These are phyloP conservation scores for Penicillium fimorum DNA, from an alignment of 495 filamentous ascomycete species.

Conservation along the genomic window DNA sequence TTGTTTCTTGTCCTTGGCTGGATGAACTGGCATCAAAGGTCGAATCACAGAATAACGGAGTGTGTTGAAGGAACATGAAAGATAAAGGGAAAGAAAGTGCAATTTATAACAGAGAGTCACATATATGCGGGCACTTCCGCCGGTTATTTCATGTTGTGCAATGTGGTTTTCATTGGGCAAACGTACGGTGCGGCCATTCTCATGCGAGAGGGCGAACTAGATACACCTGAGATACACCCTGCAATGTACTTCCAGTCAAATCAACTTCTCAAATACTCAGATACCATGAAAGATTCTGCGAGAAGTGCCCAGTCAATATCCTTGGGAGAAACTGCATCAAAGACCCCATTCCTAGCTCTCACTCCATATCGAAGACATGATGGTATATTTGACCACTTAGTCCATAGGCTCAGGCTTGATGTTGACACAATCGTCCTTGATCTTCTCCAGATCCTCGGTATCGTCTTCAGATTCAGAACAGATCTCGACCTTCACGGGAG, in stretches of 20 bases:
- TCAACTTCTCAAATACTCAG: not conserved
- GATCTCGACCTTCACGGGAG: not conserved
- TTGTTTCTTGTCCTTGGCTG: not conserved
- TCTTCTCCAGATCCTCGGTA: not conserved
- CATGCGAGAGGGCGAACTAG: not conserved
- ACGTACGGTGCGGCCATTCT: not conserved
- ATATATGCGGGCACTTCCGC: not conserved
- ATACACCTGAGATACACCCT: not conserved
- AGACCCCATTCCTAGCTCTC: not conserved
- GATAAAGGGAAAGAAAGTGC: not conserved
- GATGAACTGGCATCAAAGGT: not conserved
- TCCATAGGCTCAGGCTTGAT: not conserved
- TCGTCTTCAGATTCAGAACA: not conserved
- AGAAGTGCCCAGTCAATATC: not conserved
- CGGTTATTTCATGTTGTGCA: not conserved
- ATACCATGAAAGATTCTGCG: not conserved
- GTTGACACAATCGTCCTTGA: not conserved
- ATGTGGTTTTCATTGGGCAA: not conserved
- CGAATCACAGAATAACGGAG: not conserved
- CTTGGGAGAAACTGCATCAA: not conserved
- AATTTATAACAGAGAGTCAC: not conserved
- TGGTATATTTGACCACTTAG: not conserved
- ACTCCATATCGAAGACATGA: not conserved
- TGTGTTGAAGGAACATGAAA: not conserved
- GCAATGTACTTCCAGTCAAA: not conserved